Evolutionary conservation across 2,329 filamentous ascomycete genomes (phyloP).

Genomic region (Didymella pinodella): DNA sequence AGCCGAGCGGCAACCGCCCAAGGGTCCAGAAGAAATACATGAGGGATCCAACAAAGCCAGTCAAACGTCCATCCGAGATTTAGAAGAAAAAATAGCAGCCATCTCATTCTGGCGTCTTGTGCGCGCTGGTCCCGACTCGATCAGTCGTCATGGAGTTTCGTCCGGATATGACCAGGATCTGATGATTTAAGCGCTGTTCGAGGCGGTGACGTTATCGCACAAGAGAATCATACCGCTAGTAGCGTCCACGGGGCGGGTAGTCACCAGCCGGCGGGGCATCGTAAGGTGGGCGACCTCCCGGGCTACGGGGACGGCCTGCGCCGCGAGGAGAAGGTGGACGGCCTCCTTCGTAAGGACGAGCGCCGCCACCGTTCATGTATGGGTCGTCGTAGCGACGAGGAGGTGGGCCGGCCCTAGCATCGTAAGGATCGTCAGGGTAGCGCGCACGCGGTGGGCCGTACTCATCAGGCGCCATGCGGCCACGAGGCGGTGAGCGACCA

Average conservation of each 20-base stretch:
- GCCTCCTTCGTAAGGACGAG: constrained; percentile 60
- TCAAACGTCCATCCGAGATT: constrained; percentile 14
- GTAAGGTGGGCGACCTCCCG: constrained; percentile 68
- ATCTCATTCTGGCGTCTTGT: constrained; percentile 7
- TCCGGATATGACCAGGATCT: constrained; percentile 17
- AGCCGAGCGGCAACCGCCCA: constrained; percentile 7
- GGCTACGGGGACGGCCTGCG: constrained; percentile 53
- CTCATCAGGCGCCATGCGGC: constrained; percentile 77
- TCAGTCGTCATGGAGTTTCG: constrained; percentile 8
- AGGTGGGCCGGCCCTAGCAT: constrained; percentile 60
- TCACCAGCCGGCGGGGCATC: constrained; percentile 49
- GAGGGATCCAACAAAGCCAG: constrained; percentile 14
- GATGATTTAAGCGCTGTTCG: constrained; percentile 18
- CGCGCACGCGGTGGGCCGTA: constrained; percentile 68
- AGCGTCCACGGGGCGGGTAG: constrained; percentile 53
- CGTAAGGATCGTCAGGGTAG: constrained; percentile 80
- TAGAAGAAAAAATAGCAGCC: constrained; percentile 11
- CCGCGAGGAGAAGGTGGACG: constrained; percentile 55
- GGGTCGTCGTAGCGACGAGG: constrained; percentile 66
- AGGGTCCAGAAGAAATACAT: constrained; percentile 18
- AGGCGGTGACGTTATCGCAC: constrained; percentile 7
- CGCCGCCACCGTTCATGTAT: constrained; percentile 66
- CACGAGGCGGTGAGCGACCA: constrained; percentile 72
- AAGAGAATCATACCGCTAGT: constrained; percentile 41
- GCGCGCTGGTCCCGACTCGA: constrained; percentile 1